Evolutionary conservation across 345 rosid species (phyloP).

Genomic region (Trapa bicornis): DNA sequence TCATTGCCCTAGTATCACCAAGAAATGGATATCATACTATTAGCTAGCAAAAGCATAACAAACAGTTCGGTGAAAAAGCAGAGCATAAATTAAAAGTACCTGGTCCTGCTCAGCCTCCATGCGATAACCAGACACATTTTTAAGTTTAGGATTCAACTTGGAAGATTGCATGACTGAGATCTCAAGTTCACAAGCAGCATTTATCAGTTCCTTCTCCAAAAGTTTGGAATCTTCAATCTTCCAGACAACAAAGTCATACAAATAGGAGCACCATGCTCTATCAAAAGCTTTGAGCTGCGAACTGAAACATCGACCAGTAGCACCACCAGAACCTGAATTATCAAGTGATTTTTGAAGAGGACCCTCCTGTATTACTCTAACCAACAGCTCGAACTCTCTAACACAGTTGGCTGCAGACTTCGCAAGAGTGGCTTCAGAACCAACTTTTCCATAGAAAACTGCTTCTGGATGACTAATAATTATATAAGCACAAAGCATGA

Average conservation of each 20-base stretch:
- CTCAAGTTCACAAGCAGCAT: constrained; percentile 89
- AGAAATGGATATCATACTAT: constrained; percentile 36
- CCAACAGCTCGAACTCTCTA: constrained; percentile 52
- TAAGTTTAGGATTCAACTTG: constrained; percentile 32
- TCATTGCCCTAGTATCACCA: constrained; percentile 36
- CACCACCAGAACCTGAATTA: constrained; percentile 19
- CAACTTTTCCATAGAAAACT: constrained; percentile 67
- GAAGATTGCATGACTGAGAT: constrained; percentile 78
- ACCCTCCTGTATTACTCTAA: constrained; percentile 50
- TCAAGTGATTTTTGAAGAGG: constrained; percentile 37
- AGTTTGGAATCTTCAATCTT: constrained; percentile 75
- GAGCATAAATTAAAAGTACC: neutral
- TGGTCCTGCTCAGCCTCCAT: neutral
- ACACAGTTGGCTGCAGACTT: constrained; percentile 46
- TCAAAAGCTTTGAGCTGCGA: constrained; percentile 60
- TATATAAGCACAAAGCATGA: constrained; percentile 80
- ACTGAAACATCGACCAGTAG: constrained; percentile 41
- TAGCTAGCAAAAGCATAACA: neutral
- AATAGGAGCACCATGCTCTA: constrained; percentile 63
- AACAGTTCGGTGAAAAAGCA: neutral
- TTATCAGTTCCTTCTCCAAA: constrained; percentile 66
- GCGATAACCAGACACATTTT: neutral
- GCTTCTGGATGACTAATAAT: constrained; percentile 83
- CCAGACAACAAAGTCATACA: constrained; percentile 81
- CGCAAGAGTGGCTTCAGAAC: constrained; percentile 54